Evolutionary conservation across 257 asterid genomes (phyloP), one percentile per base, ranked within the genome.

Genomic region (Solanum pinnatisectum): DNA sequence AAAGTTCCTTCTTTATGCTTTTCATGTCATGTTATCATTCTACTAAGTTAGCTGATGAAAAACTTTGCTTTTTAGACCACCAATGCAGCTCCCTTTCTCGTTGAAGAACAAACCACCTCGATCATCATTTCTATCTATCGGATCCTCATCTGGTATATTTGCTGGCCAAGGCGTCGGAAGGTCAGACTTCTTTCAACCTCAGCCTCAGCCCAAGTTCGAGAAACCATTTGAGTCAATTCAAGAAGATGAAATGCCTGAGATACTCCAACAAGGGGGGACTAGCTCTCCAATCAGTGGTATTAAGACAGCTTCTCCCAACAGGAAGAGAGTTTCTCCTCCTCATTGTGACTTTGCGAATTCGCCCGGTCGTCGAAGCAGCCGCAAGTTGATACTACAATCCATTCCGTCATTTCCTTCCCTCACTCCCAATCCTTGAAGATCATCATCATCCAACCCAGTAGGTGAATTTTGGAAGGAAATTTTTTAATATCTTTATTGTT

Each of bases 161-260:
- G 44, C 92, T 16, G 85, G 87, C 88, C 92, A 92, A 74, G 92
- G 90, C 8, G 88, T 93, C 1, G 92, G 88, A 36, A 95, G 90
- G 46, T 87, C 94, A 5, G 90, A 92, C 78, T 90, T 90, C 88
- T 52, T 90, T 20, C 96, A 90, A 37, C 94, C 94, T 40, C 94
- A 92, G n/a, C 94, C 94, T 36, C 94, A 92, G 27, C 93, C 95
- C 10, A 94, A 91, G 90, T 91, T 94, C 18, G 98, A 93, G 9
- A 89, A 92, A 83, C 94, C 91, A 33, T 90, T 93, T 7, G 94
- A 93, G 87, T 89, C 92, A 2, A 90, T 92, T 32, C 87, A 82
- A 85, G 98, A 95, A 89, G 98, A 92, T 3, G 98, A 94, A 85
- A 93, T 97, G 88, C 98, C 98, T 0, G 93, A 93, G 5, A 91